These are phyloP conservation scores for Aspergillus sparsus DNA, from an alignment of 495 filamentous ascomycete species.

Conservation along the genomic window DNA sequence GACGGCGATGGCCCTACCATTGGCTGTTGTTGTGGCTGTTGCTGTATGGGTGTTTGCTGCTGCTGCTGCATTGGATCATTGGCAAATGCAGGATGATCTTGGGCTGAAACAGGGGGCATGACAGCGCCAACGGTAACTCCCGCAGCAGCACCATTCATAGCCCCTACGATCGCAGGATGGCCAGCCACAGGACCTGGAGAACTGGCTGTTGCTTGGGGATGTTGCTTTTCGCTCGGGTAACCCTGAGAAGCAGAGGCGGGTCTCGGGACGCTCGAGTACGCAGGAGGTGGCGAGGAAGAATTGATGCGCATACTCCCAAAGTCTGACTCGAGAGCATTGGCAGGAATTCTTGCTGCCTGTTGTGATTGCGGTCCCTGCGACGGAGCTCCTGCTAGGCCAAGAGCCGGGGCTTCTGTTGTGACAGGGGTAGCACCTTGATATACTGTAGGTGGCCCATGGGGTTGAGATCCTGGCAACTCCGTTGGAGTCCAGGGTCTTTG, in stretches of 20 bases:
- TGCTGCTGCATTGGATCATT: constrained; percentile 65
- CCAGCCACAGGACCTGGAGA: constrained; percentile 26
- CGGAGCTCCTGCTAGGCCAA: constrained; percentile 31
- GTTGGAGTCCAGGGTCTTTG: constrained; percentile 93
- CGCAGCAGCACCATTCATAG: constrained; percentile 36
- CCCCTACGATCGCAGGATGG: constrained; percentile 31
- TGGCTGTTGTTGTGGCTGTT: constrained; percentile 32
- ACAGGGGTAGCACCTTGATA: constrained; percentile 79
- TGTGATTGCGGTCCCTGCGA: constrained; percentile 27
- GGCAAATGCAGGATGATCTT: constrained; percentile 82
- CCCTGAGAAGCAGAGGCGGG: constrained; percentile 47
- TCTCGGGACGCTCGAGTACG: constrained; percentile 79
- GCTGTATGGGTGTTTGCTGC: constrained; percentile 16
- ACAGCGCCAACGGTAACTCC: constrained; percentile 19
- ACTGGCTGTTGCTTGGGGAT: constrained; percentile 34
- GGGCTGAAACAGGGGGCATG: constrained; percentile 46
- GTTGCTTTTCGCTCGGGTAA: constrained; percentile 80
- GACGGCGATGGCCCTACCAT: constrained; percentile 41
- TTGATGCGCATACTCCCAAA: constrained; percentile 83
- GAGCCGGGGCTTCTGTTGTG: constrained; percentile 33
- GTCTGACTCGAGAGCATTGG: constrained; percentile 78
- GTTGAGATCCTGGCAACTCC: constrained; percentile 81
- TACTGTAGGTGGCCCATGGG: constrained; percentile 88
- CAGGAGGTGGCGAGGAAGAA: constrained; percentile 83
- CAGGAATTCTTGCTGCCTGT: constrained; percentile 34